These are phyloP conservation scores for Nemania serpens DNA, from an alignment of 2,329 filamentous ascomycete genomes.

Conservation along the genomic window DNA sequence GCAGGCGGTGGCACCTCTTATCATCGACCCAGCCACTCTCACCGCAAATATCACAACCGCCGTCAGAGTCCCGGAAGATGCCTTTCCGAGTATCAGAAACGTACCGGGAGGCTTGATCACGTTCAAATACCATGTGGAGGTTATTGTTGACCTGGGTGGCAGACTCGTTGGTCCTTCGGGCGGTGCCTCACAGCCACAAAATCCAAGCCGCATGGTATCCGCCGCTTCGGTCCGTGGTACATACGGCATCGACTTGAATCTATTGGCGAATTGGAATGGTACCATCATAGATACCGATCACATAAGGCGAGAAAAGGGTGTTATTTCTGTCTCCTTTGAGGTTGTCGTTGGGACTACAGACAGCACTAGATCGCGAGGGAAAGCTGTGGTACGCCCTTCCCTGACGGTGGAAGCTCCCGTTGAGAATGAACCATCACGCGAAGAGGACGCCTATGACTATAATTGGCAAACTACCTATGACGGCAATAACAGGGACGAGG, in stretches of 20 bases:
- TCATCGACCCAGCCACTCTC: conserved; percentile 81
- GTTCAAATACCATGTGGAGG: conserved; percentile 92
- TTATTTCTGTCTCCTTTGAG: conserved; percentile 86
- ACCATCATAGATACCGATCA: conserved; percentile 87
- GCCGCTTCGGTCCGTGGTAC: conserved; percentile 38
- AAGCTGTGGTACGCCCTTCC: conserved; percentile 34
- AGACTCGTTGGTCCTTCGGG: conserved; percentile 68
- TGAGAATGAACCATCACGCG: conserved; percentile 22
- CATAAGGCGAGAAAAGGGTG: conserved; percentile 85
- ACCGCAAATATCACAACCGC: conserved; percentile 80
- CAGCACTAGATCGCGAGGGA: conserved; percentile 50
- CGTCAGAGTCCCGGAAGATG: conserved; percentile 85
- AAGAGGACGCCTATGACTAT: conserved; percentile 35
- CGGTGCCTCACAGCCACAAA: conserved; percentile 45
- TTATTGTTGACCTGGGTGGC: conserved; percentile 89
- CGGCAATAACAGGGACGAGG: conserved; percentile 34
- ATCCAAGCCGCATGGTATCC: conserved; percentile 47
- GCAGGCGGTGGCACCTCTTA: conserved; percentile 85
- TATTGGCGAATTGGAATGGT: conserved; percentile 60
- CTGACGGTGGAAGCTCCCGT: conserved; percentile 32
- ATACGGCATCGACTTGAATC: conserved; percentile 49
- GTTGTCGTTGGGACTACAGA: conserved; percentile 86
- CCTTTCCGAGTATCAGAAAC: conserved; percentile 87
- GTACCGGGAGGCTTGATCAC: conserved; percentile 94
- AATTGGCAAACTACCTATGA: conserved; percentile 42